Evolutionary conservation across 768 basidiomycete species (phyloP).

Genomic region (Phylloporus rhodoxanthus): DNA sequence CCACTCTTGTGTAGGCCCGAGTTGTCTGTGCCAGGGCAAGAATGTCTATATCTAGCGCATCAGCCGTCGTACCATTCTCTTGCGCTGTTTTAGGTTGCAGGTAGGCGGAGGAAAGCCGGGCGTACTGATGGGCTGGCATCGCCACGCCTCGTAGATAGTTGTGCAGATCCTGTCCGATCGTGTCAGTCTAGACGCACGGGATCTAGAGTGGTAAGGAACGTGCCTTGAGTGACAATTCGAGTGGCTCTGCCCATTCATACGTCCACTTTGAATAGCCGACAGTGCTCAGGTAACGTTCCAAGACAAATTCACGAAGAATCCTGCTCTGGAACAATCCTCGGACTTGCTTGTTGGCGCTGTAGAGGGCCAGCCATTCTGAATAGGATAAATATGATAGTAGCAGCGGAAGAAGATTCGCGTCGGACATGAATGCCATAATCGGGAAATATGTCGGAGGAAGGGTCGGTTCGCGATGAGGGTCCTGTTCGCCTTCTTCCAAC

Average conservation of each 20-base stretch:
- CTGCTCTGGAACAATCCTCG: conserved; percentile 45
- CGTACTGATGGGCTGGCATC: conserved; percentile 68
- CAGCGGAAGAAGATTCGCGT: conserved; percentile 45
- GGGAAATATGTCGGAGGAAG: conserved; percentile 39
- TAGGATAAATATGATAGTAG: conserved; percentile 65
- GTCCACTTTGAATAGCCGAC: conserved; percentile 72
- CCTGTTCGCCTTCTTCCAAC: conserved; percentile 10
- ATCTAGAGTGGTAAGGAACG: conserved; percentile 17
- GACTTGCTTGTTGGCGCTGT: conserved; percentile 50
- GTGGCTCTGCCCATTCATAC: conserved; percentile 49
- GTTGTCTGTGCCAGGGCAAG: conserved; percentile 53
- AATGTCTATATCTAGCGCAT: conserved; percentile 37
- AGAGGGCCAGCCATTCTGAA: conserved; percentile 63
- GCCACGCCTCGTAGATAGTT: conserved; percentile 78
- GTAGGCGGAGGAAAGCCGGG: conserved; percentile 51
- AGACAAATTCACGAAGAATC: conserved; percentile 53
- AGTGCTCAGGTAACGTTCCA: conserved; percentile 63
- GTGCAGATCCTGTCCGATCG: conserved; percentile 55
- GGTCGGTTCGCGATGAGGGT: conserved; percentile 17
- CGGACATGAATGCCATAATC: conserved; percentile 49
- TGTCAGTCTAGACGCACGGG: conserved; percentile 4
- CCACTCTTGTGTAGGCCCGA: conserved; percentile 73
- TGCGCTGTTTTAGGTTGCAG: conserved; percentile 42
- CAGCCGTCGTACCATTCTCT: conserved; percentile 30
- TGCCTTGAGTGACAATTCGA: conserved; percentile 59